A percentile compares a stretch with the other conserved stretches of the same genome.
Conservation (phyloP, 108 stramenopile species). For the Skeletonema tropicum region DNA sequence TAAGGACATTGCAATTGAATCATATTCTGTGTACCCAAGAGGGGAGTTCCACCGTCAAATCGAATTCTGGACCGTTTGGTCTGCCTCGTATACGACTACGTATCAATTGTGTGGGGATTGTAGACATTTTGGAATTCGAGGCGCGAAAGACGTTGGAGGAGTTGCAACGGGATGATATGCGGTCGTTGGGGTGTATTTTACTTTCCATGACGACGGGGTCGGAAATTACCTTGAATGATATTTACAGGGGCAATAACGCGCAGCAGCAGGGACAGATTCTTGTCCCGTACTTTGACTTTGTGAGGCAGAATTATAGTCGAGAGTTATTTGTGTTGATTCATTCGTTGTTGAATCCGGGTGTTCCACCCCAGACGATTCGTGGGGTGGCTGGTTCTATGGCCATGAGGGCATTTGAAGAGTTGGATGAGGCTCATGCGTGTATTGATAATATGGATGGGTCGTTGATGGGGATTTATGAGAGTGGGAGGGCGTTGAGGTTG, state of each 20-base stretch:
- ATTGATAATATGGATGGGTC: conserved; percentile 62
- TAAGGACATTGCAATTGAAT: conserved; percentile 73
- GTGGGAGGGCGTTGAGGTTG: conserved; percentile 82
- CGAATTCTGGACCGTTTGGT: conserved; percentile 40
- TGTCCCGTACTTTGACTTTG: conserved; percentile 45
- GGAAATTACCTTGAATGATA: conserved; percentile 58
- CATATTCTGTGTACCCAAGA: conserved; percentile 63
- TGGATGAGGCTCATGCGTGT: conserved; percentile 55
- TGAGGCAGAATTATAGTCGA: conserved; percentile 79
- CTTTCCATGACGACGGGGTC: conserved; percentile 84
- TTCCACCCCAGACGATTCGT: conserved; percentile 57
- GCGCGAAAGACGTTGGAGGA: conserved; percentile 70
- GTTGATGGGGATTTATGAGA: conserved; percentile 86
- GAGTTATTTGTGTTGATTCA: conserved; percentile 73
- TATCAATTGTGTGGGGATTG: conserved; percentile 81
- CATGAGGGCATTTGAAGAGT: conserved; percentile 65
- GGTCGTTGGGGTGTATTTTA: conserved; percentile 78
- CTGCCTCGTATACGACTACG: conserved; percentile 61
- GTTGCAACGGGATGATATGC: conserved; percentile 86
- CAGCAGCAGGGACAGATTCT: conserved; percentile 27
- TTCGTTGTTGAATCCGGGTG: conserved; percentile 62
- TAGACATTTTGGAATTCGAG: conserved; percentile 93
- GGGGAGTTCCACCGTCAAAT: conserved; percentile 13
- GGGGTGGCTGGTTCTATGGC: conserved; percentile 63
- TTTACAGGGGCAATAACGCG: conserved; percentile 30